phyloP scores from a whole-genome alignment of 2,329 filamentous ascomycete genomes.

The Capronia epimyces region DNA sequence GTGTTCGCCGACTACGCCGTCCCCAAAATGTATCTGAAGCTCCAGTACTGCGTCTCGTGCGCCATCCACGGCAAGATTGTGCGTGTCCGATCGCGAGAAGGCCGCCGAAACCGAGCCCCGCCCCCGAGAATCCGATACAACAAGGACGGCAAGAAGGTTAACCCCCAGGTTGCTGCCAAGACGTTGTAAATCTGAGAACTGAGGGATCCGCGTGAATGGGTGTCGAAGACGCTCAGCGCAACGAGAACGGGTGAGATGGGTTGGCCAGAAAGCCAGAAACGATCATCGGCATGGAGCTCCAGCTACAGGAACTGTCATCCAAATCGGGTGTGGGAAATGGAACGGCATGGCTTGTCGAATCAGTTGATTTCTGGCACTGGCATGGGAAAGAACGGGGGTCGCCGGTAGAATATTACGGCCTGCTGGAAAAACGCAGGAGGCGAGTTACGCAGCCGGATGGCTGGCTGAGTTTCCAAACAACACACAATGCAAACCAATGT shows the following conservation, averaged over 20 bases:
- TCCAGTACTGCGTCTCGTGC: constrained; percentile 99
- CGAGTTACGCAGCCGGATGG: neutral
- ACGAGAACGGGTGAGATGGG: no score
- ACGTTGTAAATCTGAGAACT: constrained; percentile 37
- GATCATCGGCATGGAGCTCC: no score
- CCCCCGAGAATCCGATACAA: constrained; percentile 98
- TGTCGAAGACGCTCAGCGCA: no score
- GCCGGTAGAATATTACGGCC: neutral
- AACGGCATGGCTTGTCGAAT: neutral
- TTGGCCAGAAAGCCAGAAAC: no score
- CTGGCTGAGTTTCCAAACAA: neutral
- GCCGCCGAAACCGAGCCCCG: constrained; percentile 97
- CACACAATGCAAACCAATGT: neutral
- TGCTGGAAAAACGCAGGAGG: neutral
- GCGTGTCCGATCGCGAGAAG: constrained; percentile 95
- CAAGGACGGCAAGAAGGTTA: constrained; percentile 99
- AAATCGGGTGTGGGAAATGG: neutral
- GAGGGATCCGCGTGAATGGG: constrained; percentile 8
- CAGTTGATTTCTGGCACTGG: neutral
- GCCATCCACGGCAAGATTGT: constrained; percentile 99
- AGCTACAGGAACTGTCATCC: no score
- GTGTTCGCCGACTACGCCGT: constrained; percentile 99
- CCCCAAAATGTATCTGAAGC: constrained; percentile 99
- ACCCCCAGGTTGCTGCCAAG: constrained; percentile 69
- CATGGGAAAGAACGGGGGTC: neutral